phyloP scores from a whole-genome alignment of 495 filamentous ascomycete genomes.

The Penicillium goetzii region DNA sequence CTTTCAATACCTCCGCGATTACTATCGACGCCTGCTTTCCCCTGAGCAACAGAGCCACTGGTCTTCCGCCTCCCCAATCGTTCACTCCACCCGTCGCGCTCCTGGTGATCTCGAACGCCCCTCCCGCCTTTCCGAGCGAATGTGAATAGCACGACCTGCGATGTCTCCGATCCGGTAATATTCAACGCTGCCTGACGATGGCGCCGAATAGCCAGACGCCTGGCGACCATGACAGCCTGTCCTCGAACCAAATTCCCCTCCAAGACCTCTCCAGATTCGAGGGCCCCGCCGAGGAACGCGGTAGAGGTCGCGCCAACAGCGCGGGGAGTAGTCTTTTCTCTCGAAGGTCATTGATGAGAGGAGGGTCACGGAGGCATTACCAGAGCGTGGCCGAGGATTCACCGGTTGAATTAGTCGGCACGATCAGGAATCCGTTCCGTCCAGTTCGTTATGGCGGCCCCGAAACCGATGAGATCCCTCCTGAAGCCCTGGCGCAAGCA shows the following conservation, averaged over 20 bases:
- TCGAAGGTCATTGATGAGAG: slow-evolving; percentile 42
- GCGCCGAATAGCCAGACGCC: slow-evolving; percentile 59
- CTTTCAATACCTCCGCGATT: neutral
- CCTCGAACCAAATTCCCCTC: slow-evolving; percentile 73
- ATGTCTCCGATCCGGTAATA: slow-evolving; percentile 51
- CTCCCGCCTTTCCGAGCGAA: neutral
- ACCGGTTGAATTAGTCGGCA: slow-evolving; percentile 40
- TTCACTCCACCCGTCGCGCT: neutral
- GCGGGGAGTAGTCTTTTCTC: slow-evolving; percentile 41
- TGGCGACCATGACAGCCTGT: slow-evolving; percentile 48
- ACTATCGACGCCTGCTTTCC: neutral
- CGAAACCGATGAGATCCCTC: slow-evolving; percentile 43
- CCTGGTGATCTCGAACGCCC: neutral
- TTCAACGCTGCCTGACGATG: slow-evolving; percentile 55
- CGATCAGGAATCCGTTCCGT: slow-evolving; percentile 32
- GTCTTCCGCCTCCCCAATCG: neutral
- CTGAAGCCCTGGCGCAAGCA: slow-evolving; percentile 61
- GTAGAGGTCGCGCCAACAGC: slow-evolving; percentile 34
- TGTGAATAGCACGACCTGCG: slow-evolving; percentile 32
- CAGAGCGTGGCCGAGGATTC: slow-evolving; percentile 58
- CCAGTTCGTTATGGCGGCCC: slow-evolving; percentile 22
- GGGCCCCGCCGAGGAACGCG: slow-evolving; percentile 33
- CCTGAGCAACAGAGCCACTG: neutral
- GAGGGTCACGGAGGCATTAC: slow-evolving; percentile 48
- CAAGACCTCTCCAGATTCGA: slow-evolving; percentile 73